Evolutionary conservation across 2,329 filamentous ascomycete genomes (phyloP).

Genomic region (Geoglossum cookeanum): DNA sequence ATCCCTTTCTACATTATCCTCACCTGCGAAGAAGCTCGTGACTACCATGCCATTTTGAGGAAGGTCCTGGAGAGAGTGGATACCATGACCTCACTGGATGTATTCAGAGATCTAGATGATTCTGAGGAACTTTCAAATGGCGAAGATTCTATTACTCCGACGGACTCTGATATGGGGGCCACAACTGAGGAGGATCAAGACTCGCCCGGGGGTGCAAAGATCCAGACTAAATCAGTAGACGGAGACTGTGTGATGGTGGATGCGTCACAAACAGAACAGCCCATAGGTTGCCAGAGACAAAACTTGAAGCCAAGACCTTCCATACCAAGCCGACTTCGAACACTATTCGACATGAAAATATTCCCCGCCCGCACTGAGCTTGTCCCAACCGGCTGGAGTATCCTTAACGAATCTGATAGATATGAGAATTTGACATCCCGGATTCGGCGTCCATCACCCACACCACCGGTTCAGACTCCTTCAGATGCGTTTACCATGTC

Average conservation of each 20-base stretch:
- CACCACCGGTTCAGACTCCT: neutral
- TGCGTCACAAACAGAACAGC: neutral
- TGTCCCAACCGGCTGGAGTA: conserved; percentile 52
- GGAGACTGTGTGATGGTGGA: conserved; percentile 81
- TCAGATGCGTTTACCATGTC: neutral
- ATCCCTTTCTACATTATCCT: conserved; percentile 46
- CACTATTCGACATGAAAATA: conserved; percentile 60
- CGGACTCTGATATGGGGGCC: conserved; percentile 50
- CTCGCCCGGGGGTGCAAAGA: conserved; percentile 47
- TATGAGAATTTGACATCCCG: conserved; percentile 25
- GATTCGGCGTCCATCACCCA: conserved; percentile 9
- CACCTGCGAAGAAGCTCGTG: conserved; percentile 48
- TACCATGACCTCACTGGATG: conserved; percentile 53
- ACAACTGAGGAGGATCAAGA: conserved; percentile 43
- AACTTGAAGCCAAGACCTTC: conserved; percentile 30
- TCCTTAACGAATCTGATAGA: conserved; percentile 35
- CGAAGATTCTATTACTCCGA: conserved; percentile 28
- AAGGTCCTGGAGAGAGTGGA: conserved; percentile 63
- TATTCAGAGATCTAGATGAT: conserved; percentile 33
- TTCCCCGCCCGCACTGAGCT: conserved; percentile 33
- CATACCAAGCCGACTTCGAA: conserved; percentile 44
- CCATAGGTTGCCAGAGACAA: conserved; percentile 10
- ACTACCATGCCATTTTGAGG: conserved; percentile 53
- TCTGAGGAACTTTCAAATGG: conserved; percentile 21
- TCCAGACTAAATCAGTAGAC: conserved; percentile 62